These are phyloP conservation scores for Puya raimondii DNA, from an alignment of 176 grass and related monocot species.

Conservation along the genomic window DNA sequence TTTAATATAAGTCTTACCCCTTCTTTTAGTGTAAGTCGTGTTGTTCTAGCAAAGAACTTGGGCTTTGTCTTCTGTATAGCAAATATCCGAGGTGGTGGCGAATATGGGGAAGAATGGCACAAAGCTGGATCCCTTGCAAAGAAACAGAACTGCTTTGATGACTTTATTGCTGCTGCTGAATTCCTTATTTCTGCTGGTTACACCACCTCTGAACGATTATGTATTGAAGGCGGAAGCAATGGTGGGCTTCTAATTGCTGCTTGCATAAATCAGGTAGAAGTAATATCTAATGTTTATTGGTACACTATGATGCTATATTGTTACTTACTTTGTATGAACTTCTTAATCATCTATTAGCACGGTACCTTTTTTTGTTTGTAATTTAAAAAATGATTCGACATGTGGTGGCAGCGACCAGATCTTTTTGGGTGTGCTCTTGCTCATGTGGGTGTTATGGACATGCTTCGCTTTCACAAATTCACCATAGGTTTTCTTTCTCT, in stretches of 20 bases:
- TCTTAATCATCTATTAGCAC: too few relatives aligned
- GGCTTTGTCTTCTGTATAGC: conserved; percentile 64
- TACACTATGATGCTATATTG: conserved; percentile 9
- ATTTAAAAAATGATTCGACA: too few relatives aligned
- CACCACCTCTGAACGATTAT: conserved; percentile 49
- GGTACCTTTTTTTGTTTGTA: too few relatives aligned
- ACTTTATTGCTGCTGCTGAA: conserved; percentile 74
- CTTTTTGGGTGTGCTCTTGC: conserved; percentile 91
- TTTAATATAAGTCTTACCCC: conserved; percentile 84
- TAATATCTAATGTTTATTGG: not conserved
- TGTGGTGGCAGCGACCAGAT: conserved; percentile 57
- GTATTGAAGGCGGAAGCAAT: conserved; percentile 97
- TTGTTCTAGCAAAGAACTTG: conserved; percentile 72
- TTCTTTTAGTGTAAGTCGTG: conserved; percentile 52
- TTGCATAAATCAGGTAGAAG: conserved; percentile 73
- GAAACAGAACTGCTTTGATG: conserved; percentile 98
- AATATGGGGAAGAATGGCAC: conserved; percentile 99
- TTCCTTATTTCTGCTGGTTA: conserved; percentile 65
- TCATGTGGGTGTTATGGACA: conserved; percentile 98
- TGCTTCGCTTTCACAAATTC: conserved; percentile 98
- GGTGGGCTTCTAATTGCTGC: conserved; percentile 88
- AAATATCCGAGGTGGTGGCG: conserved; percentile 89
- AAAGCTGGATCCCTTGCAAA: conserved; percentile 78
- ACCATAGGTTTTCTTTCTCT: conserved; percentile 53
- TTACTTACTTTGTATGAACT: not conserved